A percentile compares a stretch with the other conserved stretches of the same genome.
Evolutionary conservation across 2,329 filamentous ascomycete species (phyloP).

Genomic region (Diatrype stigma): DNA sequence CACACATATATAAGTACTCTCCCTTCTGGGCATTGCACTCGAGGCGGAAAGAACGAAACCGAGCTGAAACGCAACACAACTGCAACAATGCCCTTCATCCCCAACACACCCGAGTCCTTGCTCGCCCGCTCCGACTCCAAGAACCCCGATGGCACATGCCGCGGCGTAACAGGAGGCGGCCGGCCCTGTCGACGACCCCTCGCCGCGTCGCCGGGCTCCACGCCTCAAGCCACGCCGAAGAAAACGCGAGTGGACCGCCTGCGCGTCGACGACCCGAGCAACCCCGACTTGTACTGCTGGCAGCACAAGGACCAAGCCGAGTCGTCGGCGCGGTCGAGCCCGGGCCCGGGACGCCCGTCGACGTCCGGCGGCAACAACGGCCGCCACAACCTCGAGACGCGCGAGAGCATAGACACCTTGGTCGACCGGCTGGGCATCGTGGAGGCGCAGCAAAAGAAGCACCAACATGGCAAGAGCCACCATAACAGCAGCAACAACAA

Average conservation of each 20-base stretch:
- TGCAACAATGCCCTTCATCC: conserved; percentile 57
- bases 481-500: conserved; percentile 15
- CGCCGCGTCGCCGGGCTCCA: conserved; percentile 37
- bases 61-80: not conserved
- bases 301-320: conserved; percentile 87
- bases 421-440: conserved; percentile 73
- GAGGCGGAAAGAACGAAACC: no score
- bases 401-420: conserved; percentile 82
- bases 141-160: conserved; percentile 78
- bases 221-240: conserved; percentile 21
- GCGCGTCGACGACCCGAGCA: conserved; percentile 46
- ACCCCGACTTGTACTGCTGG: conserved; percentile 78
- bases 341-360: conserved; percentile 34
- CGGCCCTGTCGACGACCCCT: conserved; percentile 75
- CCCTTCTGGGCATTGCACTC: no score
- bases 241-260: conserved; percentile 27
- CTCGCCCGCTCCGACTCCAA: conserved; percentile 79
- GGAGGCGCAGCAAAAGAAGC: conserved; percentile 51
- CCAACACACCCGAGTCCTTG: conserved; percentile 75
- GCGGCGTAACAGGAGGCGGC: conserved; percentile 80
- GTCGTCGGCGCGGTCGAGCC: conserved; percentile 41
- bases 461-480: conserved; percentile 6
- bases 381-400: conserved; percentile 55
- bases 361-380: conserved; percentile 36
- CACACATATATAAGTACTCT: no score